Conservation (phyloP, 108 stramenopile species). For the Skeletonema potamos region DNA sequence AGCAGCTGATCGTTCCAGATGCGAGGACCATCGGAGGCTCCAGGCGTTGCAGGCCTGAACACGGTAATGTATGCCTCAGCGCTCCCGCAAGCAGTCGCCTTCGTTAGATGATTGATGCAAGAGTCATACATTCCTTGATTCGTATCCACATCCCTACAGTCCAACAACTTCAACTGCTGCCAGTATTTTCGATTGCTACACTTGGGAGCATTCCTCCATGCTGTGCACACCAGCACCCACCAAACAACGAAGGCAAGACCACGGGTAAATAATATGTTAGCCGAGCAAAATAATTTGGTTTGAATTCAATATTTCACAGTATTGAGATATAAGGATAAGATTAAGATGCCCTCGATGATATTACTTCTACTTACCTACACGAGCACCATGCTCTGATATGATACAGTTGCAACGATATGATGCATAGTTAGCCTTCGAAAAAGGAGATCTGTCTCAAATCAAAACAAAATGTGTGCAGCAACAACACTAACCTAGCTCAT, state of each 20-base stretch:
- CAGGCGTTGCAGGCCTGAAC: constrained; percentile 27
- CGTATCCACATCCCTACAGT: constrained; percentile 23
- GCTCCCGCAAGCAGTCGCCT: constrained; percentile 18
- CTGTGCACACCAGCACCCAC: no score
- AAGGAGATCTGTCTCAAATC: no score
- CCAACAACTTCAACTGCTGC: constrained; percentile 37
- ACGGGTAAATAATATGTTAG: no score
- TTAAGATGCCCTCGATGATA: no score
- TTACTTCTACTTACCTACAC: no score
- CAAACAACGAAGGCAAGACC: no score
- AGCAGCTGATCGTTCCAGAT: constrained; percentile 51
- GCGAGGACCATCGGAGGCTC: constrained; percentile 18
- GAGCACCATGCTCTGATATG: constrained; percentile 31
- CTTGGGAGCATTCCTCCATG: constrained; percentile 51
- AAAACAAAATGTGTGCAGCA: no score
- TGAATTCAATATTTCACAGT: no score
- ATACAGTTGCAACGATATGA: no score
- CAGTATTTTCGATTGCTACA: constrained; percentile 51
- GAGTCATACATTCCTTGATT: constrained; percentile 36
- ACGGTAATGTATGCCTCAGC: constrained; percentile 47
- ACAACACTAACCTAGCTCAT: constrained; percentile 22
- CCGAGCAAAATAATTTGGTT: no score
- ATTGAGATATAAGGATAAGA: no score
- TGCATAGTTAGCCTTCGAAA: no score
- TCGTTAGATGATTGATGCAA: constrained; percentile 37